Percentiles rank a stretch among this genome's conserved stretches.
These are phyloP conservation scores for Ophiostoma novo-ulmi DNA, from an alignment of 2,329 filamentous ascomycete genomes.

Conservation along the genomic window DNA sequence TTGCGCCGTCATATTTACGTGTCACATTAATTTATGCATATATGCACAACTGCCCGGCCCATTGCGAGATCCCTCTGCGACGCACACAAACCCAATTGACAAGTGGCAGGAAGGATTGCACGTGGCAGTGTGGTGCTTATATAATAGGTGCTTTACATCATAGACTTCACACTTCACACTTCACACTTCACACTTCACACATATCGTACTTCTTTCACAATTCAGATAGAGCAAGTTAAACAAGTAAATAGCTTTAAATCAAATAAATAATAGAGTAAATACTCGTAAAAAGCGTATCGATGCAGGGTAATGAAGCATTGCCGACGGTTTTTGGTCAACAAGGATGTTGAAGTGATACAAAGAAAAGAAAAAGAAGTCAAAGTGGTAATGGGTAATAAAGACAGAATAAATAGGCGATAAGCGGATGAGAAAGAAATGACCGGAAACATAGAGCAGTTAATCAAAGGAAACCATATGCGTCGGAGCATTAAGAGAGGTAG, in stretches of 20 bases:
- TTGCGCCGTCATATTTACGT: background rate
- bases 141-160: background rate
- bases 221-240: background rate
- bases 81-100: background rate
- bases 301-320: background rate
- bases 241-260: background rate
- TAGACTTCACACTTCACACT: too few relatives aligned
- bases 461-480: background rate
- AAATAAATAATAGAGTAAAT: background rate
- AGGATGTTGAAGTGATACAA: background rate
- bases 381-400: background rate
- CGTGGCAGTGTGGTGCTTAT: background rate
- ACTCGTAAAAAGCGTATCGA: background rate
- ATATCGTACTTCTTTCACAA: background rate
- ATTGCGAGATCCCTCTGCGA: background rate
- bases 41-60: background rate
- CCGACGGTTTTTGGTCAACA: background rate
- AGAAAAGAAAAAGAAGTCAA: background rate
- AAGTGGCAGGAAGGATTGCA: slow-evolving; percentile 1
- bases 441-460: background rate
- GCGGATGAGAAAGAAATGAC: background rate
- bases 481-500: background rate
- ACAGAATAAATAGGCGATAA: background rate
- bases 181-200: too few relatives aligned
- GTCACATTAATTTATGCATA: background rate